Conservation (phyloP, 257 asterid species). For the Echium plantagineum region DNA sequence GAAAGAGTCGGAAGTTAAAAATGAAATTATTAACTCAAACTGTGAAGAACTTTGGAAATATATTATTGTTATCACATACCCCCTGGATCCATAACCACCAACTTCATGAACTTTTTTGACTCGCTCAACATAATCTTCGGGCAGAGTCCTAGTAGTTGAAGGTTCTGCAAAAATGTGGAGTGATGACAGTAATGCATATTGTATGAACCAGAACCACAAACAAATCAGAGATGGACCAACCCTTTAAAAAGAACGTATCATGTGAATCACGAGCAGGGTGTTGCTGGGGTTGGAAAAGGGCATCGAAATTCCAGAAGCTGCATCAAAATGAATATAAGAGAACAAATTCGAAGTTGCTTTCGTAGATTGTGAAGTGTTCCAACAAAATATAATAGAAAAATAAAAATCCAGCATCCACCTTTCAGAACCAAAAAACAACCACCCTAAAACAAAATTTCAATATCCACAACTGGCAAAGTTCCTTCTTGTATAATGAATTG, state of each 20-base stretch:
- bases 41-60: background rate
- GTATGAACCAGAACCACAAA: slow-evolving; percentile 6
- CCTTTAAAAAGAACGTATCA: slow-evolving; percentile 92
- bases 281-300: slow-evolving; percentile 98
- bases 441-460: too few species aligned
- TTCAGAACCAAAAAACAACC: too few species aligned
- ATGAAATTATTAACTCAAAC: slow-evolving; percentile 5
- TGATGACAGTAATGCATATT: slow-evolving; percentile 13
- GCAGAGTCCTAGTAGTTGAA: slow-evolving; percentile 61
- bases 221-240: slow-evolving; percentile 22
- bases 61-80: slow-evolving; percentile 37
- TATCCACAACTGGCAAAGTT: too few species aligned
- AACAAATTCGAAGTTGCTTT: background rate
- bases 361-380: background rate
- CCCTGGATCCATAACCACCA: slow-evolving; percentile 93
- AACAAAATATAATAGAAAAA: too few species aligned
- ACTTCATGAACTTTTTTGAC: slow-evolving; percentile 73
- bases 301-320: slow-evolving; percentile 97
- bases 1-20: background rate
- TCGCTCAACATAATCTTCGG: slow-evolving; percentile 90
- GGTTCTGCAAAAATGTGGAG: slow-evolving; percentile 43
- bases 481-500: background rate
- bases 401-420: too few species aligned
- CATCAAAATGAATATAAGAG: slow-evolving; percentile 13
- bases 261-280: slow-evolving; percentile 99